Conservation (phyloP, 495 filamentous ascomycete species). For the Penicillium riverlandense region DNA sequence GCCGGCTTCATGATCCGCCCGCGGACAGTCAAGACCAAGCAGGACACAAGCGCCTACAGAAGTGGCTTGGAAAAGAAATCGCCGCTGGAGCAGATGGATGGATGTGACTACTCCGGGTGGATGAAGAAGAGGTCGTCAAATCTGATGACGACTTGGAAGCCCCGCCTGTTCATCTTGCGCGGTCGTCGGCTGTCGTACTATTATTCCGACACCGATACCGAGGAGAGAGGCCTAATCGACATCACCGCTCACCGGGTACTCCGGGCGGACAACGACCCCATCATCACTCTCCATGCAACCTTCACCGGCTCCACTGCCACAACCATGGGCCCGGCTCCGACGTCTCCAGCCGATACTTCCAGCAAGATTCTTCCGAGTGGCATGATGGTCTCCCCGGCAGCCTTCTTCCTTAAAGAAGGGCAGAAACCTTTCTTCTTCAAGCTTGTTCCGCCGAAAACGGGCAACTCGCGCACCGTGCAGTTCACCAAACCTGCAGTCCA, state of each 20-base stretch:
- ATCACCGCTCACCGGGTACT: constrained; percentile 95
- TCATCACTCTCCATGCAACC: constrained; percentile 85
- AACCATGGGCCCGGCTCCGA: constrained; percentile 6
- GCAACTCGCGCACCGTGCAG: constrained; percentile 84
- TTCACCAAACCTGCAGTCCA: constrained; percentile 97
- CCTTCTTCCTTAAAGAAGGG: constrained; percentile 18
- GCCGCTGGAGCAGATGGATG: constrained; percentile 76
- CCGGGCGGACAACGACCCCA: constrained; percentile 84
- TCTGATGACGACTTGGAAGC: constrained; percentile 95
- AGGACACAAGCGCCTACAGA: constrained; percentile 88
- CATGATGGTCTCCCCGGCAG: background rate
- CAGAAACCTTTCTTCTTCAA: constrained; percentile 94
- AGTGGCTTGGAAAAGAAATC: constrained; percentile 77
- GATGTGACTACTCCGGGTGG: constrained; percentile 94
- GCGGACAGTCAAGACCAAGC: constrained; percentile 65
- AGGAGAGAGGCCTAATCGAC: constrained; percentile 94
- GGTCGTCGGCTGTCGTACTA: constrained; percentile 92
- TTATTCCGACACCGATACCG: constrained; percentile 83
- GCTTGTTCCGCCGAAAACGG: constrained; percentile 81
- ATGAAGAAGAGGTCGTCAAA: constrained; percentile 99
- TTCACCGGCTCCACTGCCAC: constrained; percentile 68
- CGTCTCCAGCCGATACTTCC: constrained; percentile 51
- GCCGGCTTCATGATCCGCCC: constrained; percentile 38
- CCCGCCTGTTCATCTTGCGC: constrained; percentile 85
- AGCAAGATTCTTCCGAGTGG: too few species aligned